A percentile compares a stretch with the other conserved stretches of the same genome.
These are phyloP conservation scores for Cladosporium sp. DNA, from an alignment of 2,329 filamentous ascomycete genomes.

Conservation along the genomic window DNA sequence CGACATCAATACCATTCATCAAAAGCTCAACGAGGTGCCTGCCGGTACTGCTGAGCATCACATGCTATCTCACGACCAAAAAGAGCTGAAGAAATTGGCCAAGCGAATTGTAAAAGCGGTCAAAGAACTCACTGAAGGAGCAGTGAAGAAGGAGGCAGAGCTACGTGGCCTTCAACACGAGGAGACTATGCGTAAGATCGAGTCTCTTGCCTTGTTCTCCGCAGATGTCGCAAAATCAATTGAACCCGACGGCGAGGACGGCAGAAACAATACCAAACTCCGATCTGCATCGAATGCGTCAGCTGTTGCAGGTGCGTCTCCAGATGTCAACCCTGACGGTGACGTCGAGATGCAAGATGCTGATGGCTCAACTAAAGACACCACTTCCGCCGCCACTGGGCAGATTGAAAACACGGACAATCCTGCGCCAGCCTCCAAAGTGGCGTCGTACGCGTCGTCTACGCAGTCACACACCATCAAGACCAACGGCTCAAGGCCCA, in stretches of 20 bases:
- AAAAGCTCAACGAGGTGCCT: constrained; percentile 35
- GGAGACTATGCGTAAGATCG: constrained; percentile 67
- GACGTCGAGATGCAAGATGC: constrained; percentile 28
- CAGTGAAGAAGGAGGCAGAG: constrained; percentile 76
- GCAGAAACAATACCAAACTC: constrained; percentile 20
- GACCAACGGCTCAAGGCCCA: constrained; percentile 20
- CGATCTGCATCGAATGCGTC: constrained; percentile 35
- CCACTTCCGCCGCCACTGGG: constrained; percentile 13
- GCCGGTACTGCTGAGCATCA: constrained; percentile 36
- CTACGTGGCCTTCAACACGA: constrained; percentile 68
- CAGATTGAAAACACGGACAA: constrained; percentile 11
- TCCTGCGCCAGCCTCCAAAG: constrained; percentile 21
- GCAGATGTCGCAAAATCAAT: constrained; percentile 37
- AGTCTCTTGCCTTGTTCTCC: constrained; percentile 58
- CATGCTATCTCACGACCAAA: constrained; percentile 58
- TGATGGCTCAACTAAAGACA: constrained; percentile 27
- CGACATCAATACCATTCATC: constrained; percentile 38
- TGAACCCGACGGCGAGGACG: constrained; percentile 51
- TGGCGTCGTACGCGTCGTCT: constrained; percentile 23
- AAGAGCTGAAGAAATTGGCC: constrained; percentile 77
- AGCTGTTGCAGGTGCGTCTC: constrained; percentile 35
- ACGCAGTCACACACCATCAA: constrained; percentile 13
- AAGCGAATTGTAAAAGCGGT: constrained; percentile 84
- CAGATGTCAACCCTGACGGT: constrained; percentile 18
- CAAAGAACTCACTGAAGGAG: constrained; percentile 71